Percentiles rank a stretch among this genome's conserved stretches.
These are phyloP conservation scores for Teratosphaeria gauchensis DNA, from an alignment of 2,329 filamentous ascomycete species.

Conservation along the genomic window DNA sequence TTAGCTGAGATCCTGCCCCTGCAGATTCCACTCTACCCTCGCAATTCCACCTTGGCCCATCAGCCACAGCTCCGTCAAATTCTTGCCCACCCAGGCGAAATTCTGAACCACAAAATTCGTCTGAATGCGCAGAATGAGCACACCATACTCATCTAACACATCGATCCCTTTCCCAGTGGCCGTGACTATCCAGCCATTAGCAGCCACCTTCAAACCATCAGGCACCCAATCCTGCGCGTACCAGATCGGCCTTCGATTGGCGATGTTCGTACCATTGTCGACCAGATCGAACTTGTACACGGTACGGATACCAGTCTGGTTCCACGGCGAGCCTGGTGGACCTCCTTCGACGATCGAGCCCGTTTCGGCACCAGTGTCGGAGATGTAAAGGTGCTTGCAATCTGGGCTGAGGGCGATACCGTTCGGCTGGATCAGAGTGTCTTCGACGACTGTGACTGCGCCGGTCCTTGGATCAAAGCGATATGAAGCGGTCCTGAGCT, in stretches of 20 bases:
- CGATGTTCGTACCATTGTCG: conserved; percentile 25
- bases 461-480: conserved; percentile 35
- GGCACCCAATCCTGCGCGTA: conserved; percentile 31
- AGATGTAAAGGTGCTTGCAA: conserved; percentile 35
- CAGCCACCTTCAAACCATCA: conserved; percentile 35
- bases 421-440: conserved; percentile 10
- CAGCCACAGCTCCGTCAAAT: conserved; percentile 32
- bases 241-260: conserved; percentile 33
- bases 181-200: conserved; percentile 33
- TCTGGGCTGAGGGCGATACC: conserved; percentile 25
- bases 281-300: conserved; percentile 34
- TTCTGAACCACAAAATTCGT: conserved; percentile 38
- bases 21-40: conserved; percentile 30
- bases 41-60: conserved; percentile 31
- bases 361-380: conserved; percentile 29
- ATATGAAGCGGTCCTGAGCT: conserved; percentile 28
- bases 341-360: conserved; percentile 17
- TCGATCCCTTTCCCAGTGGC: conserved; percentile 33
- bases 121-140: conserved; percentile 31
- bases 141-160: conserved; percentile 30
- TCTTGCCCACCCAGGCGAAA: conserved; percentile 33
- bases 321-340: conserved; percentile 20
- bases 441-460: conserved; percentile 32
- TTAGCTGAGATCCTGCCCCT: conserved; percentile 20
- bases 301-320: conserved; percentile 24